Conservation (phyloP, 225 moss, liverwort and hornwort species). For the Lunularia cruciata region DNA sequence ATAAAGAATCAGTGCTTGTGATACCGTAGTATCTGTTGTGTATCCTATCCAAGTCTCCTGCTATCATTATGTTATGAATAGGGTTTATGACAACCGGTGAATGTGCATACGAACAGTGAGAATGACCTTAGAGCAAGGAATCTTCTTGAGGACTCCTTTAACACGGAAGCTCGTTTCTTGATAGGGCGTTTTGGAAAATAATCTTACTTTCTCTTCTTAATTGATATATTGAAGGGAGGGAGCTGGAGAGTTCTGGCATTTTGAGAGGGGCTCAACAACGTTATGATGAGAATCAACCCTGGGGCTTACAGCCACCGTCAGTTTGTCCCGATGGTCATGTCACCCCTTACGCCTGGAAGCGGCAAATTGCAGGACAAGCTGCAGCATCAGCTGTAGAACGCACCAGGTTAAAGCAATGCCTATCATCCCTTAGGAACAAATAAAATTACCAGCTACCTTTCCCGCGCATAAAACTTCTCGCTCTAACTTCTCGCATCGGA, state of each 20-base stretch:
- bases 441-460: background rate
- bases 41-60: too few relatives aligned
- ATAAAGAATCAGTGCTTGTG: too few relatives aligned
- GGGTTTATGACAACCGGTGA: too few relatives aligned
- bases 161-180: too few relatives aligned
- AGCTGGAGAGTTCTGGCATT: slow-evolving; percentile 75
- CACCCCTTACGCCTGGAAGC: slow-evolving; percentile 92
- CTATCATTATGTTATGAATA: too few relatives aligned
- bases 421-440: background rate
- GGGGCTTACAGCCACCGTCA: slow-evolving; percentile 77
- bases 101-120: too few relatives aligned
- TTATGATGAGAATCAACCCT: slow-evolving; percentile 79
- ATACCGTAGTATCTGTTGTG: too few relatives aligned
- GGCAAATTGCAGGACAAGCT: slow-evolving; percentile 93
- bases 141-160: too few relatives aligned
- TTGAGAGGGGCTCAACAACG: slow-evolving; percentile 71
- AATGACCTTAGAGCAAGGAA: too few relatives aligned
- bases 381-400: slow-evolving; percentile 87
- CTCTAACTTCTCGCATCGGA: background rate
- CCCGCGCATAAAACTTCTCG: too few relatives aligned
- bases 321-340: slow-evolving; percentile 83
- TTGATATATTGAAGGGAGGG: slow-evolving; percentile 73
- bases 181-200: too few relatives aligned
- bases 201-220: background rate
- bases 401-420: slow-evolving; percentile 49